A percentile compares a stretch with the other conserved stretches of the same genome.
phyloP scores from a whole-genome alignment of 2,329 filamentous ascomycete genomes.

The Penicillium hordei region DNA sequence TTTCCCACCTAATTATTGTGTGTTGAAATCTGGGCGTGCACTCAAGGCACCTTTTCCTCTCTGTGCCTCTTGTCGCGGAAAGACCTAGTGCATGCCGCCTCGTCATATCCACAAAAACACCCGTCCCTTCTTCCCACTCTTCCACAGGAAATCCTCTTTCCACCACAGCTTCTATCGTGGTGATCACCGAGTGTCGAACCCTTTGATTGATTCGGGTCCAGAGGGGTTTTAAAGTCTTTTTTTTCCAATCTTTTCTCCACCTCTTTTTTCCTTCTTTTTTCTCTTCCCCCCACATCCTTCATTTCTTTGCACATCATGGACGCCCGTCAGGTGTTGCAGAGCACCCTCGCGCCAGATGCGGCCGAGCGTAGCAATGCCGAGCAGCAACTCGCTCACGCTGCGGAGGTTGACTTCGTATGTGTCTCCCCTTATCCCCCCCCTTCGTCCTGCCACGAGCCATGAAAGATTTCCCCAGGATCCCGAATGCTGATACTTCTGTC shows the following conservation, averaged over 20 bases:
- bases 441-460: conserved; percentile 22
- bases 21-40: conserved; percentile 22
- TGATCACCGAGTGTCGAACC: conserved; percentile 17
- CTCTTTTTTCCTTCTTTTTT: conserved; percentile 16
- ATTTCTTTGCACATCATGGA: conserved; percentile 66
- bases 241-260: conserved; percentile 22
- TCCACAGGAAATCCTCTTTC: conserved; percentile 19
- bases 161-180: conserved; percentile 21
- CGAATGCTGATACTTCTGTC: conserved; percentile 28
- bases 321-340: conserved; percentile 96
- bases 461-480: conserved; percentile 3
- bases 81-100: conserved; percentile 37
- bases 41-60: conserved; percentile 31
- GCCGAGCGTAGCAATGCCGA: conserved; percentile 86
- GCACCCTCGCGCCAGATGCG: conserved; percentile 93
- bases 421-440: conserved; percentile 30
- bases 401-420: conserved; percentile 92
- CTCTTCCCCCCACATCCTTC: conserved; percentile 22
- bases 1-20: conserved; percentile 11
- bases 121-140: conserved; percentile 31
- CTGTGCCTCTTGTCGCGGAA: conserved; percentile 31
- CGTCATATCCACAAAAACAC: conserved; percentile 45
- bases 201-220: conserved; percentile 18
- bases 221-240: conserved; percentile 21
- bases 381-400: conserved; percentile 88